phyloP scores from a whole-genome alignment of 257 asterid genomes.

The Parsonsia alboflavescens region DNA sequence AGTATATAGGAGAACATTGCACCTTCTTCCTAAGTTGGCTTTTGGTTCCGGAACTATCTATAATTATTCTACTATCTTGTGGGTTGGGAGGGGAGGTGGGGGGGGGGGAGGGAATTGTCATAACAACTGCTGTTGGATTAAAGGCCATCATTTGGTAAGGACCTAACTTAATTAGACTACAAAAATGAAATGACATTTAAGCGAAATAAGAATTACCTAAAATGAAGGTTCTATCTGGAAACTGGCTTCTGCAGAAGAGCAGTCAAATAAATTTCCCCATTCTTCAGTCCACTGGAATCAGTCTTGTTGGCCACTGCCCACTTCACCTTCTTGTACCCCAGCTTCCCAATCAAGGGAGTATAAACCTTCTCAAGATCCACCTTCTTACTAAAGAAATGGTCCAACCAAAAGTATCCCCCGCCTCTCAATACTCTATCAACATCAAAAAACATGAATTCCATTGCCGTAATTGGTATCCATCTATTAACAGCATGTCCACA shows the following conservation, averaged over 20 bases:
- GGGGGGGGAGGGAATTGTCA: too few species aligned
- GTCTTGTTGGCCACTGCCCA: conserved; percentile 82
- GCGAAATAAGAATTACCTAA: conserved; percentile 31
- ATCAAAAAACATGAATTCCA: conserved; percentile 87
- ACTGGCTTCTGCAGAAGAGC: conserved; percentile 91
- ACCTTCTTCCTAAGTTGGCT: background rate
- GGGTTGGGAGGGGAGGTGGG: too few species aligned
- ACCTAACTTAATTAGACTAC: background rate
- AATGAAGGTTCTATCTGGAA: conserved; percentile 39
- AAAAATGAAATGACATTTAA: background rate
- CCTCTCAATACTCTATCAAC: conserved; percentile 86
- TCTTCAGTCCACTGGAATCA: conserved; percentile 73
- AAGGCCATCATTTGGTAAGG: background rate
- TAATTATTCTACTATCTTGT: background rate
- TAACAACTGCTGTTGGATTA: background rate
- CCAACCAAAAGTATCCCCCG: conserved; percentile 84
- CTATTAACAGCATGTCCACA: conserved; percentile 89
- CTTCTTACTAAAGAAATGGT: conserved; percentile 78
- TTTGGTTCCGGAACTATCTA: too few species aligned
- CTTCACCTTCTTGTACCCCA: conserved; percentile 91
- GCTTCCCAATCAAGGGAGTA: conserved; percentile 65
- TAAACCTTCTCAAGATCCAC: conserved; percentile 77
- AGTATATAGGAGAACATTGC: background rate
- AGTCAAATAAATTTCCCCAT: conserved; percentile 83
- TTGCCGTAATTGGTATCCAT: conserved; percentile 67